Conservation (phyloP, 2,329 filamentous ascomycete genomes). For the Penicillium nordicum region DNA sequence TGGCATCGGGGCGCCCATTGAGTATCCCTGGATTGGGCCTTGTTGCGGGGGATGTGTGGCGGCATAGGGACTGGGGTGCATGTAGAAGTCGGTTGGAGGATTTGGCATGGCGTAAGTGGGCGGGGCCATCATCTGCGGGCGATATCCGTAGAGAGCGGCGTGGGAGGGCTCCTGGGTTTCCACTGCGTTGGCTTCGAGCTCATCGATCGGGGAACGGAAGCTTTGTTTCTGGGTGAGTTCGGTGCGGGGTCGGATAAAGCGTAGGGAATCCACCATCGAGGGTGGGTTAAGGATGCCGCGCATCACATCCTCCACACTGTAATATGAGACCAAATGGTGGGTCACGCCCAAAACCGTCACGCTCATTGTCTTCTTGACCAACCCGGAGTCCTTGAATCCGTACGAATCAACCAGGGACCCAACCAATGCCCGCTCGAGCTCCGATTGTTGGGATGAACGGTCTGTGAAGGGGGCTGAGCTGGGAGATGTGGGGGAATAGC, state of each 20-base stretch:
- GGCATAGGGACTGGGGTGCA: slow-evolving; percentile 34
- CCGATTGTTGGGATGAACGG: slow-evolving; percentile 39
- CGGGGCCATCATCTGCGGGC: slow-evolving; percentile 35
- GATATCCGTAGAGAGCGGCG: slow-evolving; percentile 40
- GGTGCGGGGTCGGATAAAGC: slow-evolving; percentile 52
- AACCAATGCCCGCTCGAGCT: slow-evolving; percentile 60
- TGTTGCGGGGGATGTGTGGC: slow-evolving; percentile 35
- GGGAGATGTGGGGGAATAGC: slow-evolving; percentile 41
- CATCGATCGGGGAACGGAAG: slow-evolving; percentile 64
- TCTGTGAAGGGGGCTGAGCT: slow-evolving; percentile 32
- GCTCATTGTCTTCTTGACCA: slow-evolving; percentile 92
- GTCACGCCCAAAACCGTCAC: slow-evolving; percentile 69
- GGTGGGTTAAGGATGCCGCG: slow-evolving; percentile 59
- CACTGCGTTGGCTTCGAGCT: slow-evolving; percentile 47
- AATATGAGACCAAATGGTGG: slow-evolving; percentile 88
- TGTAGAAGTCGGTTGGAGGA: slow-evolving; percentile 36
- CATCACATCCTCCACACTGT: slow-evolving; percentile 75
- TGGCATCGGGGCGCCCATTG: slow-evolving; percentile 33
- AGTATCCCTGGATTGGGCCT: slow-evolving; percentile 34
- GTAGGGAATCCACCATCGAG: slow-evolving; percentile 51
- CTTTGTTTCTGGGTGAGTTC: slow-evolving; percentile 62
- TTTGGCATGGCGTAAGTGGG: slow-evolving; percentile 37
- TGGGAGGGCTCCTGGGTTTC: slow-evolving; percentile 42
- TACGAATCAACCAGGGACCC: slow-evolving; percentile 89
- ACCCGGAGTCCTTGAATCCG: slow-evolving; percentile 73